Percentiles rank a stretch among this genome's conserved stretches.
These are phyloP conservation scores for Lachancea sp. DNA, from an alignment of 805 yeast genomes.

Conservation along the genomic window DNA sequence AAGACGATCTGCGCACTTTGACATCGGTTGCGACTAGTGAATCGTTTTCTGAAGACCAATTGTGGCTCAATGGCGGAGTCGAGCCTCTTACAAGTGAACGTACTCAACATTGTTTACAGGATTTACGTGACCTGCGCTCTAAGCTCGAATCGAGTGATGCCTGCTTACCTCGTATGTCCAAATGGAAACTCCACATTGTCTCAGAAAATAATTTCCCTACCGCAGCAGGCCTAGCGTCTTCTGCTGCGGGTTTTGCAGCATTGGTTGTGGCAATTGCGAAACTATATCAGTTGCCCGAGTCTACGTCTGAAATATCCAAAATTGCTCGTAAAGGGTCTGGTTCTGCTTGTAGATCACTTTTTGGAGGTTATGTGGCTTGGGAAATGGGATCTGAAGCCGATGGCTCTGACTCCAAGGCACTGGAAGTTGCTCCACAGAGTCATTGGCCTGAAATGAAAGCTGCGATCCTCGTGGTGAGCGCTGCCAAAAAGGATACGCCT, in stretches of 20 bases:
- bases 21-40: slow-evolving; percentile 78
- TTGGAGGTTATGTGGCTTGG: slow-evolving; percentile 99
- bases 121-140: slow-evolving; percentile 61
- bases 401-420: slow-evolving; percentile 94
- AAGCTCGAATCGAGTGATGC: slow-evolving; percentile 51
- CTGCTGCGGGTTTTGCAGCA: slow-evolving; percentile 99
- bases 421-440: slow-evolving; percentile 72
- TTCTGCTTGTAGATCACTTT: slow-evolving; percentile 93
- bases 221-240: slow-evolving; percentile 96
- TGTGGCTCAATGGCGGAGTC: slow-evolving; percentile 80
- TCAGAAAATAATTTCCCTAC: slow-evolving; percentile 97
- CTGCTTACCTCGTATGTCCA: slow-evolving; percentile 53
- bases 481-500: slow-evolving; percentile 89
- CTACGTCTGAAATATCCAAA: slow-evolving; percentile 76
- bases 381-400: slow-evolving; percentile 77
- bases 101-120: slow-evolving; percentile 69
- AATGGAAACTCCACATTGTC: slow-evolving; percentile 68
- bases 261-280: slow-evolving; percentile 83
- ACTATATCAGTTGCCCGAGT: slow-evolving; percentile 78
- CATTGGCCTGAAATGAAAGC: slow-evolving; percentile 96
- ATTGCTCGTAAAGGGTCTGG: slow-evolving; percentile 99
- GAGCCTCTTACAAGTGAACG: slow-evolving; percentile 61
- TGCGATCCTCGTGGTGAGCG: slow-evolving; percentile 85
- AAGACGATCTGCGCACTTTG: slow-evolving; percentile 81
- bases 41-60: slow-evolving; percentile 51